phyloP scores from a whole-genome alignment of 176 grass and related monocot genomes.

The Carex cristatella region DNA sequence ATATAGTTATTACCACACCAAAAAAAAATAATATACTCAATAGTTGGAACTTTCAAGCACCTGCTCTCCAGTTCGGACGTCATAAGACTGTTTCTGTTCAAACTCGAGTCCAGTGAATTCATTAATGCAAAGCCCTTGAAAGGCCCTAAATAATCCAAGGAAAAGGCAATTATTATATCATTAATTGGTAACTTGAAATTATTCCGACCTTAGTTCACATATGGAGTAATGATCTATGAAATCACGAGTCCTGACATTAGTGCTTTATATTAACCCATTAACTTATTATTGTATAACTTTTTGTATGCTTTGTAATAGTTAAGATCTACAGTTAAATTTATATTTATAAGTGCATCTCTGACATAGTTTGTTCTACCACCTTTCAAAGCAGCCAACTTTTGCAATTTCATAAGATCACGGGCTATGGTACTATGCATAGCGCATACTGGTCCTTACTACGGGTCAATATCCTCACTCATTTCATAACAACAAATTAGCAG shows the following conservation, averaged over 20 bases:
- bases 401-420: not conserved
- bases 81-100: slow-evolving; percentile 73
- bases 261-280: too few species aligned
- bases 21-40: not conserved
- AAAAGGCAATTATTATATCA: slow-evolving; percentile 9
- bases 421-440: too few species aligned
- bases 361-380: not conserved
- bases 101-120: slow-evolving; percentile 89
- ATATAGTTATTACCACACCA: too few species aligned
- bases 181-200: not conserved
- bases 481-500: not conserved
- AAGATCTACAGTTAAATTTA: not conserved
- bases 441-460: too few species aligned
- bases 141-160: slow-evolving; percentile 48
- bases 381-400: not conserved
- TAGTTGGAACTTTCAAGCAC: slow-evolving; percentile 22
- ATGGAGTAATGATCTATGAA: not conserved
- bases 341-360: not conserved
- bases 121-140: slow-evolving; percentile 92
- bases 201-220: not conserved
- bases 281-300: not conserved
- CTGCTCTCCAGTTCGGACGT: slow-evolving; percentile 92
- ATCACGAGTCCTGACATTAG: not conserved
- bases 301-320: not conserved
- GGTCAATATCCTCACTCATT: not conserved